phyloP scores from a whole-genome alignment of 2,329 filamentous ascomycete genomes.

The Ascochyta viciae-villosae region DNA sequence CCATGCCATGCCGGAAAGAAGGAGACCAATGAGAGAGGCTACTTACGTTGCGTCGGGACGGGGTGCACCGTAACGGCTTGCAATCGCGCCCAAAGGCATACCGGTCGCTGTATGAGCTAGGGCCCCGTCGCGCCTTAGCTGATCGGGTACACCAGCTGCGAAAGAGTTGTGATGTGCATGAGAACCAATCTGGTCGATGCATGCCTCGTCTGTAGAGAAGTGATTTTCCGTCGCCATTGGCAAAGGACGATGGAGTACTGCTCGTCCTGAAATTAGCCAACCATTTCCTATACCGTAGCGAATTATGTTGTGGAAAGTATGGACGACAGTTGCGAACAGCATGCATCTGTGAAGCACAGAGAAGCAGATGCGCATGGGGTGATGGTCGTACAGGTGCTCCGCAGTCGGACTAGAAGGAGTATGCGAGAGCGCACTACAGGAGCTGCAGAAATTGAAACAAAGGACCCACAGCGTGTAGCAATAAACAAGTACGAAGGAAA shows the following conservation, averaged over 20 bases:
- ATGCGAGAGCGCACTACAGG: conserved; percentile 47
- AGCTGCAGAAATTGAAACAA: conserved; percentile 32
- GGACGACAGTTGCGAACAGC: conserved; percentile 50
- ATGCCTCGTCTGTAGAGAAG: conserved; percentile 55
- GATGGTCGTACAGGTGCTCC: conserved; percentile 45
- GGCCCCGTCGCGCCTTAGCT: conserved; percentile 58
- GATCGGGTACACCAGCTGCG: conserved; percentile 55
- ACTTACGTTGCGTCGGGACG: conserved; percentile 65
- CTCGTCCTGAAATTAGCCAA: conserved; percentile 53
- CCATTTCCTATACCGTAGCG: conserved; percentile 30
- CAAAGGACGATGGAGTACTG: conserved; percentile 54
- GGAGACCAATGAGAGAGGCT: conserved; percentile 49
- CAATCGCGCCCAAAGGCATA: conserved; percentile 57
- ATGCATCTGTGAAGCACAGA: conserved; percentile 39
- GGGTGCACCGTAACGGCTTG: conserved; percentile 59
- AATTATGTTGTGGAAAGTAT: conserved; percentile 39
- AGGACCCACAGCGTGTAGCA: conserved; percentile 42
- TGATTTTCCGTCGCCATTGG: conserved; percentile 53
- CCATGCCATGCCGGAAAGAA: conserved; percentile 42
- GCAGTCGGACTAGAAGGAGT: conserved; percentile 42
- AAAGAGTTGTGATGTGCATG: conserved; percentile 56
- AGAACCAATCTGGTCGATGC: conserved; percentile 53
- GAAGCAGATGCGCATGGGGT: conserved; percentile 38
- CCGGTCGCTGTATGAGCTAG: conserved; percentile 56
- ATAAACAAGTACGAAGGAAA: conserved; percentile 29